phyloP scores from a whole-genome alignment of 2,329 filamentous ascomycete genomes.

The Exophiala sp. region DNA sequence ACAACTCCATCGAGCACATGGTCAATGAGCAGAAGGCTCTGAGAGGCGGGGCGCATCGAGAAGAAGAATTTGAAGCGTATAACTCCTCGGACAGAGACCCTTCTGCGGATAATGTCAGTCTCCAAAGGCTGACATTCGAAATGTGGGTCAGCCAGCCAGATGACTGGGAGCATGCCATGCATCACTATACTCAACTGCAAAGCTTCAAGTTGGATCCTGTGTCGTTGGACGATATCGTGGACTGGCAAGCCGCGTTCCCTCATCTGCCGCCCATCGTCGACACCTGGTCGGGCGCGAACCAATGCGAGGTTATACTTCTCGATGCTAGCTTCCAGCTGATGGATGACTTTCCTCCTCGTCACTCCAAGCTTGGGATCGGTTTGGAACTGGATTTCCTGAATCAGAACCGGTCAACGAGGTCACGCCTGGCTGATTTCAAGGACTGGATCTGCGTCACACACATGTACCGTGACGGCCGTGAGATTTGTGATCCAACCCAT shows the following conservation, averaged over 20 bases:
- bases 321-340: conserved; percentile 42
- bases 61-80: conserved; percentile 1
- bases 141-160: conserved; percentile 43
- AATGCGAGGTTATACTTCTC: conserved; percentile 42
- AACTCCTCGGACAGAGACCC: conserved; percentile 5
- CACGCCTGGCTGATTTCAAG: conserved; percentile 35
- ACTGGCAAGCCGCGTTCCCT: conserved; percentile 41
- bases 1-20: conserved; percentile 25
- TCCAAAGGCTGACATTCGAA: conserved; percentile 38
- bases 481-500: conserved; percentile 28
- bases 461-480: conserved; percentile 38
- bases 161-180: conserved; percentile 37
- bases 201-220: conserved; percentile 36
- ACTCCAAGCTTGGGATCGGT: conserved; percentile 40
- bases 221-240: conserved; percentile 36
- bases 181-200: conserved; percentile 42
- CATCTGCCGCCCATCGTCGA: conserved; percentile 36
- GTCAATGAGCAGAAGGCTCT: conserved; percentile 16
- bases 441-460: conserved; percentile 41
- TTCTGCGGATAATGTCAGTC: not conserved
- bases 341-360: conserved; percentile 39
- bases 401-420: conserved; percentile 27
- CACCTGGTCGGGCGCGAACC: conserved; percentile 32
- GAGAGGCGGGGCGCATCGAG: not conserved
- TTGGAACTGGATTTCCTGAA: conserved; percentile 40